Evolutionary conservation across 768 basidiomycete genomes (phyloP).

Genomic region (Leccinellum albellum): DNA sequence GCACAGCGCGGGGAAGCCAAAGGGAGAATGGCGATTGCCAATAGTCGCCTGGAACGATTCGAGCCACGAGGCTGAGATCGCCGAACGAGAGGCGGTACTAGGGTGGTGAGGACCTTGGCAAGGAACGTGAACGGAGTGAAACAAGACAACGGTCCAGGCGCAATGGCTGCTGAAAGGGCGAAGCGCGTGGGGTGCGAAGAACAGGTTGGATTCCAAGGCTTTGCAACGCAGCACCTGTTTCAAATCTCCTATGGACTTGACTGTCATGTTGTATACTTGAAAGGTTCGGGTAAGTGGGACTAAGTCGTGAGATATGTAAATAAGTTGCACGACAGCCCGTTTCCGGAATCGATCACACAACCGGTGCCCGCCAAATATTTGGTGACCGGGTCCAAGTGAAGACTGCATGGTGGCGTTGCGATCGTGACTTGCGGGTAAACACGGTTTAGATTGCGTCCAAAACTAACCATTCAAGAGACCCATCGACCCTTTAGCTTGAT

Average conservation of each 20-base stretch:
- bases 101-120: constrained; percentile 6
- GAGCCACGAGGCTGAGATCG: constrained; percentile 14
- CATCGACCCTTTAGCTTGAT: neutral
- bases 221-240: neutral
- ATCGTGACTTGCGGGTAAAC: neutral
- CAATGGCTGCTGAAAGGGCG: neutral
- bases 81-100: neutral
- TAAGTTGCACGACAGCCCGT: constrained; percentile 9
- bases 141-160: neutral
- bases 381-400: constrained; percentile 1
- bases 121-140: constrained; percentile 11
- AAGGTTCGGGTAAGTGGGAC: constrained; percentile 2
- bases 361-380: constrained; percentile 1
- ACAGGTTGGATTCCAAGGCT: neutral
- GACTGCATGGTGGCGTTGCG: neutral
- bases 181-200: constrained; percentile 3
- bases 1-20: constrained; percentile 2
- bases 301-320: constrained; percentile 1
- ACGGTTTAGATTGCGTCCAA: neutral
- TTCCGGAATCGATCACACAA: neutral
- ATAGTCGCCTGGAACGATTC: neutral
- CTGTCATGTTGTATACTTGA: constrained; percentile 7
- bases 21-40: constrained; percentile 1
- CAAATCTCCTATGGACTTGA: constrained; percentile 1
- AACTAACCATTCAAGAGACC: neutral